Base-by-base conservation (phyloP, 345 rosid species). In the Eucalyptus grandis region DNA sequence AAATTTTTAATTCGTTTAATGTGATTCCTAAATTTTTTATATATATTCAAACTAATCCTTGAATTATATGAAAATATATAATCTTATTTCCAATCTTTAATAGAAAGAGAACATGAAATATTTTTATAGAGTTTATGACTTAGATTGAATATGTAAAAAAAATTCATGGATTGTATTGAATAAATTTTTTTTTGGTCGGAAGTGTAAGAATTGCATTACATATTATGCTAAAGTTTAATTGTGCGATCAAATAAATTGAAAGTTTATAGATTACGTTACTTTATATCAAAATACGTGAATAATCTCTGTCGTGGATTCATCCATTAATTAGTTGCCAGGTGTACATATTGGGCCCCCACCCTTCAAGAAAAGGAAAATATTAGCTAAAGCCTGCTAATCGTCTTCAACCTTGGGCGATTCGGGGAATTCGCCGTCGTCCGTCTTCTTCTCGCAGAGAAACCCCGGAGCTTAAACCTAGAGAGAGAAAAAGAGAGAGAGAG, bases 1-100 rank as follows among this genome's bases (percentile, higher is more conserved):
- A 0, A 13, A 60, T 0, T 27, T 60, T 27, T 60, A 6, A 6
- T 27, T 5, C 0, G 0, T 56, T 21, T 0, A 56, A 56, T 9
- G 0, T 56, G 1, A 8, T 56, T 22, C 0, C 1, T 56, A 3
- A 56, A 24, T 0, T 56, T 22, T 56, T 22, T 0, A 22, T 56
- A 56, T 56, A 24, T 22, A 7, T 56, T 56, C 1, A 24, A 56
- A 22, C 0, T 56, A 24, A 0, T 56, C 0, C 27, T 56, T 56
- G 1, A 54, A 8, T 54, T 56, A 4, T 56, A 22, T 54, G 5
- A 56, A 56, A 56, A 56, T 56, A 24, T 56, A 22, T 0, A 1
- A 56, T 56, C 0, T 53, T 53, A 53, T 19, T 0, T 53, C 0
- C 0, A 19, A 53, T 0, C 24, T 19, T 19, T 19, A 53, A 19